Conservation (phyloP, 805 yeast genomes). For the Cyberlindnera americana region DNA sequence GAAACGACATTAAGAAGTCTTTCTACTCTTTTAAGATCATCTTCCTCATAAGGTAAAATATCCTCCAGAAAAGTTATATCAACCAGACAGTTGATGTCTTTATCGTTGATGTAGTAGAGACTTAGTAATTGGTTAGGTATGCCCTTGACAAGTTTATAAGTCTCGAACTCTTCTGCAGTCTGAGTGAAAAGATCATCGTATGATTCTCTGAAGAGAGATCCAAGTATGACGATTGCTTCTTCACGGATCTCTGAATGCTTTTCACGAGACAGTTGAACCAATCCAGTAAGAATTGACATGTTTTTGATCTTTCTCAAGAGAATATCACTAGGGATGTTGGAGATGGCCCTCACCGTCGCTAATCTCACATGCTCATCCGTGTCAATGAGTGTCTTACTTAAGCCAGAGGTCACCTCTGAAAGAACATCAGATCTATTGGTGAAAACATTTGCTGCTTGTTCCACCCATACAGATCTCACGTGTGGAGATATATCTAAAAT, state of each 20-base stretch:
- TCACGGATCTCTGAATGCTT: constrained; percentile 62
- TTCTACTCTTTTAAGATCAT: constrained; percentile 44
- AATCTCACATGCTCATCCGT: constrained; percentile 70
- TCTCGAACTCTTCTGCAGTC: constrained; percentile 20
- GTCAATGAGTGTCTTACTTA: constrained; percentile 69
- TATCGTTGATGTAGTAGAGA: constrained; percentile 71
- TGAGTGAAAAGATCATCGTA: constrained; percentile 27
- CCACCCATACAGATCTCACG: constrained; percentile 71
- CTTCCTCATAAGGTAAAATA: constrained; percentile 52
- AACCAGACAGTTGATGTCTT: constrained; percentile 57
- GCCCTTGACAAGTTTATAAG: constrained; percentile 30
- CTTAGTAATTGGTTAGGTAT: constrained; percentile 67
- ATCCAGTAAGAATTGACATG: constrained; percentile 45
- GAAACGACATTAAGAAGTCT: constrained; percentile 49
- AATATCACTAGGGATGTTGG: constrained; percentile 41
- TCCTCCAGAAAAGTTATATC: constrained; percentile 59
- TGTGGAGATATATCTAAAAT: constrained; percentile 61
- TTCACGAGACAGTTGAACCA: constrained; percentile 68
- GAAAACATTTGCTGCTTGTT: constrained; percentile 49
- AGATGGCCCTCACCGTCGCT: constrained; percentile 51
- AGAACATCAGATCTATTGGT: constrained; percentile 42
- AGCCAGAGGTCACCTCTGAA: constrained; percentile 51
- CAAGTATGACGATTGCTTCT: constrained; percentile 50
- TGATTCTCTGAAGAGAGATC: constrained; percentile 52
- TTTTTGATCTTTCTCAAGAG: constrained; percentile 48